These are phyloP conservation scores for Aethionema arabicum DNA, from an alignment of 345 rosid genomes.

Conservation along the genomic window DNA sequence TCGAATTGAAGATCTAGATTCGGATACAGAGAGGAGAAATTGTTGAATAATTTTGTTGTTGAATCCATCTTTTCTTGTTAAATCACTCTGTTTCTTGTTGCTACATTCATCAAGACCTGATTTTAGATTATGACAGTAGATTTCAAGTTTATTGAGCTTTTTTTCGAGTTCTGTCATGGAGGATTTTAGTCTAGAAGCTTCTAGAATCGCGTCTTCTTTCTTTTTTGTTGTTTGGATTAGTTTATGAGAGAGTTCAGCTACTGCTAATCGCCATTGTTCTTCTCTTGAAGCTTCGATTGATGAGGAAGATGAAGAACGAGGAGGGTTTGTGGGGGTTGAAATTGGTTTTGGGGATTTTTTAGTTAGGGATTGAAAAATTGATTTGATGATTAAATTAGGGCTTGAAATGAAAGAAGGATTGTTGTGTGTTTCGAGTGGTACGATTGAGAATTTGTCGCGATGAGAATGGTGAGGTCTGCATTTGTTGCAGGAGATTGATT, in stretches of 20 bases:
- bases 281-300: slow-evolving; percentile 47
- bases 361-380: slow-evolving; percentile 62
- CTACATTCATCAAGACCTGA: slow-evolving; percentile 72
- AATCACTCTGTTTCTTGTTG: slow-evolving; percentile 38
- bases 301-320: slow-evolving; percentile 32
- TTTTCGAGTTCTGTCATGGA: slow-evolving; percentile 95
- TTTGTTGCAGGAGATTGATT: slow-evolving; percentile 76
- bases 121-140: slow-evolving; percentile 72
- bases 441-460: slow-evolving; percentile 77
- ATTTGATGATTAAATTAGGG: slow-evolving; percentile 75
- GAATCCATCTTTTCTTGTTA: slow-evolving; percentile 25
- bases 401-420: slow-evolving; percentile 57
- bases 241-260: slow-evolving; percentile 84
- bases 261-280: slow-evolving; percentile 70
- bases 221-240: slow-evolving; percentile 72
- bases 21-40: slow-evolving; percentile 64
- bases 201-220: slow-evolving; percentile 76
- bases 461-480: slow-evolving; percentile 70
- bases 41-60: slow-evolving; percentile 60
- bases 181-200: slow-evolving; percentile 71
- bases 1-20: slow-evolving; percentile 63
- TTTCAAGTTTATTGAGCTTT: slow-evolving; percentile 84
- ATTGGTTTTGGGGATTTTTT: slow-evolving; percentile 60
- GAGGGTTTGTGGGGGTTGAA: slow-evolving; percentile 26
- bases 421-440: slow-evolving; percentile 69